A percentile compares a stretch with the other conserved stretches of the same genome.
Conservation (phyloP, 2,329 filamentous ascomycete species). For the Phoma sp. region DNA sequence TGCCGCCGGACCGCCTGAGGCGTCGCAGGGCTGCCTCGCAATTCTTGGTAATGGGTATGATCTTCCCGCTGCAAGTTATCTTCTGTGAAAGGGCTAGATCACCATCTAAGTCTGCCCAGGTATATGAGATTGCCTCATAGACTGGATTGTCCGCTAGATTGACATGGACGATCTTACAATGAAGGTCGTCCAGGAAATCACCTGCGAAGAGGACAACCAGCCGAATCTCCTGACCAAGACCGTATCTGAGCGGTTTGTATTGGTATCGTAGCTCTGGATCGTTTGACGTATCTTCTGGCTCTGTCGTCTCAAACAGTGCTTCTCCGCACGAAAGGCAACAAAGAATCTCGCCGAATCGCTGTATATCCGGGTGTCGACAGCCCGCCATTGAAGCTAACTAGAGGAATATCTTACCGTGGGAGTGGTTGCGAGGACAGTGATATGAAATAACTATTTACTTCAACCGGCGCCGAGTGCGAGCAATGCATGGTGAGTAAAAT, state of each 20-base stretch:
- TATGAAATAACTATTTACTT: background rate
- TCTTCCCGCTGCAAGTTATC: background rate
- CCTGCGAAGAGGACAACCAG: slow-evolving; percentile 17
- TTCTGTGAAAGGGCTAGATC: too few relatives aligned
- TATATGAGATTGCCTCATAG: slow-evolving; percentile 34
- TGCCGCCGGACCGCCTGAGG: slow-evolving; percentile 4
- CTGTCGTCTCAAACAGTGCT: background rate
- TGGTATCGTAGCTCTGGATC: background rate
- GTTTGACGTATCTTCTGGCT: background rate
- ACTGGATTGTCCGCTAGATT: slow-evolving; percentile 22
- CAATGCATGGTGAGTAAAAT: background rate
- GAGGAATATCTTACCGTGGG: background rate
- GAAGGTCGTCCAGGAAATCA: slow-evolving; percentile 2
- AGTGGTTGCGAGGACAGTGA: background rate
- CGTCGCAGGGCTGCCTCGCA: slow-evolving; percentile 18
- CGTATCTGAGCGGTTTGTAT: background rate
- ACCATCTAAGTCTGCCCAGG: slow-evolving; percentile 21
- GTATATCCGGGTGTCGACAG: slow-evolving; percentile 9
- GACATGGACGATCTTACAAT: slow-evolving; percentile 16
- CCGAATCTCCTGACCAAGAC: slow-evolving; percentile 20
- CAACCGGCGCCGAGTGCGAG: background rate
- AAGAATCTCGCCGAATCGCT: slow-evolving; percentile 5
- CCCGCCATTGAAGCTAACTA: background rate
- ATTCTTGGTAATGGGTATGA: slow-evolving; percentile 16
- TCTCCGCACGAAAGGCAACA: slow-evolving; percentile 13